Base-by-base conservation (phyloP, 1,284 basidiomycete genomes). In the Cutaneotrichosporon curvatum region DNA sequence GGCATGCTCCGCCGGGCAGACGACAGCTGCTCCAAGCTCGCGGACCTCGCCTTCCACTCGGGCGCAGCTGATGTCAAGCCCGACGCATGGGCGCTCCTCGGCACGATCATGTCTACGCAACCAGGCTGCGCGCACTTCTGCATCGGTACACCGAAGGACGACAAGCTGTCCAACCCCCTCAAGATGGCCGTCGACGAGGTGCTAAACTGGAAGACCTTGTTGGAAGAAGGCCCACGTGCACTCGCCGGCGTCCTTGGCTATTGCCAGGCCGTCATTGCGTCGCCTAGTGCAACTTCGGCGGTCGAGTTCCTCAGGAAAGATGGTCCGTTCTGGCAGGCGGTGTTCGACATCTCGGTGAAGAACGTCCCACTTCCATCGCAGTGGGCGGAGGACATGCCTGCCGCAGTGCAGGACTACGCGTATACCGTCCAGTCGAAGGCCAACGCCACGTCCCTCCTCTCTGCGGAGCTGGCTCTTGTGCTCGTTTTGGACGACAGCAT, bases 81-180 rank as follows among this genome's bases (percentile, higher is more conserved):
- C 36, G 78, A 83, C 0, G 79, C 87, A 2, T 95, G 91, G 89
- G 79, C 78, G 49, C 84, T 95, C 59, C 81, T 94, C 21, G 76
- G 84, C 0, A 76, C 87, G 12, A 83, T 88, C 3, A 81, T 91
- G 18, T 82, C 87, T 53, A 84, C 82, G 47, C 89, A 94, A 61
- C 89, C 91, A 1, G 88, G 90, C 0, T 76, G 95, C 5, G 87
- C 87, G 0, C 79, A 80, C 37, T 75, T 95, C 15, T 83, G 94
- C 89, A 43, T 81, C 81, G 0, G 90, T 82, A 2, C 78, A 79
- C 65, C 63, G 14, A 53, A 61, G 33, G 43, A 44, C 16, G 52
- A 79, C 1, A 69, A 86, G 6, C 25, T 48, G 15, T 22, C 18
- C 2, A 48, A 48, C 2, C 43, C 45, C 9, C 54, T 76, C 33